A percentile compares a stretch with the other conserved stretches of the same genome.
These are phyloP conservation scores for Sindora glabra DNA, from an alignment of 306 rosid species.

Conservation along the genomic window DNA sequence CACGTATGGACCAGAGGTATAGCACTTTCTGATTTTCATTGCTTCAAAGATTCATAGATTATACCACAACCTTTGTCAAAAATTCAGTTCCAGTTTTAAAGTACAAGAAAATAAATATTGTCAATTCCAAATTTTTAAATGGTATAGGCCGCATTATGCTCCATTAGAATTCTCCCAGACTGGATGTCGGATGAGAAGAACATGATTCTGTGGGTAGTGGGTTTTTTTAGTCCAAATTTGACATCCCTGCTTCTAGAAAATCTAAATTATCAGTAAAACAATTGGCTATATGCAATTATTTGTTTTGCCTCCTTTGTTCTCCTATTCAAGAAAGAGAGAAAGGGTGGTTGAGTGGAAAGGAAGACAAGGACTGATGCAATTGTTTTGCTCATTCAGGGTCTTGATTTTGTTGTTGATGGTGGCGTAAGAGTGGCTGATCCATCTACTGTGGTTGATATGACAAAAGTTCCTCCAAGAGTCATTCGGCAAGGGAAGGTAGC, in stretches of 20 bases:
- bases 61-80: background rate
- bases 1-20: conserved; percentile 81
- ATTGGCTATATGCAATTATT: no score
- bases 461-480: conserved; percentile 64
- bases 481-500: conserved; percentile 86
- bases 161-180: background rate
- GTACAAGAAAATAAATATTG: background rate
- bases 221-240: no score
- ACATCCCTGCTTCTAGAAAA: no score
- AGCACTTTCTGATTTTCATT: background rate
- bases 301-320: no score
- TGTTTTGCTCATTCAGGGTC: conserved; percentile 54
- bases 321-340: no score
- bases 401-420: conserved; percentile 89
- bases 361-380: background rate
- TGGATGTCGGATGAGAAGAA: no score
- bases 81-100: background rate
- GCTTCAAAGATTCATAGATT: background rate
- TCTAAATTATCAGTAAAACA: no score
- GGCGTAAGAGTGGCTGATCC: conserved; percentile 89
- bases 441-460: conserved; percentile 92
- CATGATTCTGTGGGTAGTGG: no score
- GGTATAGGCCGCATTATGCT: conserved; percentile 2
- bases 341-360: no score
- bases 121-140: conserved; percentile 1